Conservation (phyloP, 768 basidiomycete genomes). For the Chalciporus chontae region DNA sequence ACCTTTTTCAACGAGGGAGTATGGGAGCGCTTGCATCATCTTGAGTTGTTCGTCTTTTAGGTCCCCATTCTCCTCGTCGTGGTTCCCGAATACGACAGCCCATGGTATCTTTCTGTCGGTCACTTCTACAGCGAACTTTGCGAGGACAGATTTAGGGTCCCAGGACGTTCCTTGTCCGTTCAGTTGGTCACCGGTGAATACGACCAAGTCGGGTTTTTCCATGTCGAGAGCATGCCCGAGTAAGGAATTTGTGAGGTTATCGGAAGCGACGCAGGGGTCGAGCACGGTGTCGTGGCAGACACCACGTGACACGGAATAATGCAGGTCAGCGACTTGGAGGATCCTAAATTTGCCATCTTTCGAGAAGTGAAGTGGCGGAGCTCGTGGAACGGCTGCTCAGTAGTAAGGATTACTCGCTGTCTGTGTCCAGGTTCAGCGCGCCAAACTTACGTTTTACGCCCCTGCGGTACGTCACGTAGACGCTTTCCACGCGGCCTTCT, state of each 20-base stretch:
- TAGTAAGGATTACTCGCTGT: background rate
- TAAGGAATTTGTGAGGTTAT: constrained; percentile 75
- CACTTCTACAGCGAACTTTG: constrained; percentile 81
- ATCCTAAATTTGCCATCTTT: constrained; percentile 83
- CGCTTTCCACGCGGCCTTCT: constrained; percentile 43
- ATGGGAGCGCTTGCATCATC: constrained; percentile 77
- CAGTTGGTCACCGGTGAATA: constrained; percentile 91
- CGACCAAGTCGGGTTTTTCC: constrained; percentile 87
- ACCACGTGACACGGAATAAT: constrained; percentile 82
- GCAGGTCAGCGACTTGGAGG: constrained; percentile 89
- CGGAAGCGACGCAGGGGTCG: constrained; percentile 56
- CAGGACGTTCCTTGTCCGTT: constrained; percentile 90
- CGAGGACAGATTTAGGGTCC: constrained; percentile 83
- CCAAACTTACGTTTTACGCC: constrained; percentile 65
- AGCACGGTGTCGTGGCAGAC: constrained; percentile 68
- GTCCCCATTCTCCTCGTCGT: constrained; percentile 75
- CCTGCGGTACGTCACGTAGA: constrained; percentile 64
- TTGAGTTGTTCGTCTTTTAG: constrained; percentile 61
- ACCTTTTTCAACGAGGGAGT: constrained; percentile 76
- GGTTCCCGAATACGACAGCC: constrained; percentile 93
- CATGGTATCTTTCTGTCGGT: constrained; percentile 79
- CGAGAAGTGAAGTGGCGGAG: constrained; percentile 81
- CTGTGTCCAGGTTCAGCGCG: background rate
- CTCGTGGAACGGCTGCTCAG: constrained; percentile 57
- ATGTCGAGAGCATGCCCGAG: constrained; percentile 65